Conservation (phyloP, 768 basidiomycete species). For the Tubosaeta sp. region DNA sequence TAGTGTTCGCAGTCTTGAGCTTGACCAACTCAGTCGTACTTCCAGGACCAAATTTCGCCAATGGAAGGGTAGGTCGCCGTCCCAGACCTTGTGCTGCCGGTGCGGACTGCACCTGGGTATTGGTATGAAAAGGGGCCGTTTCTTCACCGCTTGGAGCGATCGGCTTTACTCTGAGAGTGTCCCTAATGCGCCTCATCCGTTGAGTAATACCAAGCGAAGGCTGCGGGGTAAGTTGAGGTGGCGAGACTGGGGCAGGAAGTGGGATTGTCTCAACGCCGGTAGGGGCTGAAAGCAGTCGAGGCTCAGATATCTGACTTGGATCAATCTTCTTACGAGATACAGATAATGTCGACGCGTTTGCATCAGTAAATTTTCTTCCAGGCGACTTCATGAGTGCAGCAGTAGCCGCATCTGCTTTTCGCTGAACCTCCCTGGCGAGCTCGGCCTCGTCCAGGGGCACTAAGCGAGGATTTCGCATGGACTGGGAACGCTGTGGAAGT, state of each 20-base stretch:
- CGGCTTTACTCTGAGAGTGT: constrained; percentile 57
- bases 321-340: constrained; percentile 52
- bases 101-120: constrained; percentile 35
- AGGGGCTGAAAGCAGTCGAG: constrained; percentile 61
- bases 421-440: constrained; percentile 62
- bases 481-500: constrained; percentile 28
- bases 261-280: constrained; percentile 67
- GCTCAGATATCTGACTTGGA: constrained; percentile 61
- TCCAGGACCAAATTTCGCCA: constrained; percentile 36
- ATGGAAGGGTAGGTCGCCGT: constrained; percentile 45
- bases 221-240: constrained; percentile 32
- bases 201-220: constrained; percentile 55
- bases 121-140: constrained; percentile 39
- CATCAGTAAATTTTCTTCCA: constrained; percentile 38
- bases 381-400: constrained; percentile 51
- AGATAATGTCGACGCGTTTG: constrained; percentile 40
- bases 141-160: constrained; percentile 50
- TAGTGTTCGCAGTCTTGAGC: constrained; percentile 51
- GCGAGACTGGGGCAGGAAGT: constrained; percentile 37
- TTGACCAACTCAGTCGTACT: constrained; percentile 47
- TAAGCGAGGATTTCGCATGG: constrained; percentile 37
- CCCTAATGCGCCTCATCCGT: constrained; percentile 67
- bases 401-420: constrained; percentile 64
- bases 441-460: constrained; percentile 47
- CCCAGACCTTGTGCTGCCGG: constrained; percentile 35